phyloP scores from a whole-genome alignment of 75 land plant species.

The Cryptomeria japonica region DNA sequence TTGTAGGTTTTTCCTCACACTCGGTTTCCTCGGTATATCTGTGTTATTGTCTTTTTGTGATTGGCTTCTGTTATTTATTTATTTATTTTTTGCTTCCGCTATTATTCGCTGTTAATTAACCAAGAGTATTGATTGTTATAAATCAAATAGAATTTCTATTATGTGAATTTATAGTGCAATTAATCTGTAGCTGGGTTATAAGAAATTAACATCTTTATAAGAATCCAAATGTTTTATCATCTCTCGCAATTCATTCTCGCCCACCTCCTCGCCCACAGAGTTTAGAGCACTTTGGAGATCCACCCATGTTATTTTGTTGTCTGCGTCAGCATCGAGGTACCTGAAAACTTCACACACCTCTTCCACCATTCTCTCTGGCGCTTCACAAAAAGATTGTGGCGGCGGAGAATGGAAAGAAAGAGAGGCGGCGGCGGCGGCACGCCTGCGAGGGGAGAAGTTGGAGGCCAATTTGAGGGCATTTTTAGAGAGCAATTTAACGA shows the following conservation, averaged over 20 bases:
- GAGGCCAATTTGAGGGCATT: neutral
- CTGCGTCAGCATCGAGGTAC: slow-evolving; percentile 31
- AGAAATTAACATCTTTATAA: too few species aligned
- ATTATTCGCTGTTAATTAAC: too few species aligned
- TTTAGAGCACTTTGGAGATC: slow-evolving; percentile 32
- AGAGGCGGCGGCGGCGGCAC: neutral
- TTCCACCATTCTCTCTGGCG: neutral
- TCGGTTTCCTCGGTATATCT: too few species aligned
- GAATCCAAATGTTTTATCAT: slow-evolving; percentile 36
- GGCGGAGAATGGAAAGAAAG: neutral
- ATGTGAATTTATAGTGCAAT: too few species aligned
- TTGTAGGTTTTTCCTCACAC: too few species aligned
- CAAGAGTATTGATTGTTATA: too few species aligned
- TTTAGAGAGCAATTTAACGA: neutral
- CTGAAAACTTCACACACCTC: slow-evolving; percentile 23
- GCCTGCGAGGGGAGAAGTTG: neutral
- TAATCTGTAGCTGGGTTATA: too few species aligned
- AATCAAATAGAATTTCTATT: too few species aligned
- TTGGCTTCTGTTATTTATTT: too few species aligned
- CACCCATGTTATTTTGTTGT: slow-evolving; percentile 23
- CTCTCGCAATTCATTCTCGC: slow-evolving; percentile 17
- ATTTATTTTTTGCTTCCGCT: too few species aligned
- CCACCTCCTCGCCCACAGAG: slow-evolving; percentile 15
- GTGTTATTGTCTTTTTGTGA: too few species aligned
- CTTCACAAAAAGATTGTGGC: neutral